Base-by-base conservation (phyloP, 2,329 filamentous ascomycete genomes). In the Colletotrichum theobromicola region DNA sequence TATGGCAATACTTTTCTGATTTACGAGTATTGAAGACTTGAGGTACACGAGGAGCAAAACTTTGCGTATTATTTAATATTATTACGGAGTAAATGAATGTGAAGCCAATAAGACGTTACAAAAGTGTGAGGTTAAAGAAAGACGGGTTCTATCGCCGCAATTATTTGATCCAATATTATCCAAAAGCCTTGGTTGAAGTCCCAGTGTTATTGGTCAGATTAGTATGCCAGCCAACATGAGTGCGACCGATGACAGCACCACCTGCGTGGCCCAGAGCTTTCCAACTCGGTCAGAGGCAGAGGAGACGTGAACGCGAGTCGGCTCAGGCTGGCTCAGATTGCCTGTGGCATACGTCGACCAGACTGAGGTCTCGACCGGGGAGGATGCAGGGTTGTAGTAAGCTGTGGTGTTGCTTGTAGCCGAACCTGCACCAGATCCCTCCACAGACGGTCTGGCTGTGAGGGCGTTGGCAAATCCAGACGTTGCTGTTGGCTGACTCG, bases 11-110 rank as follows among this genome's bases (percentile, higher is more conserved):
- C 0, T 46, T 42, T 46, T n/a, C 37, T 1, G 3, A 10, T n/a
- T 8, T 46, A n/a, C 9, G 12, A 5, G 12, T 6, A 46, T 46
- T n/a, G 18, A 46, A n/a, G 0, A n/a, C 37, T 0, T 46, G 37
- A 1, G 1, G n/a, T 4, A 4, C 37, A 46, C 9, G 1, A 18
- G 1, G 18, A n/a, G 12, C 3, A 46, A 0, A 12, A 46, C 12
- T 18, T 9, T 9, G 18, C 9, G n/a, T 46, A n/a, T 46, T 12
- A 6, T 2, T 46, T 46, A 3, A 46, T 9, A 21, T 0, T 46
- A 46, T n/a, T n/a, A 46, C 18, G 5, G 12, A 46, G 0, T 18
- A n/a, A 21, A 46, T n/a, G 37, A 9, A 4, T n/a, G 37, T 10
- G 10, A n/a, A 9, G 5, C 37, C 9, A n/a, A 12, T 46, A 21